phyloP scores from a whole-genome alignment of 352 stramenopile genomes.

The Plasmopara viticola region DNA sequence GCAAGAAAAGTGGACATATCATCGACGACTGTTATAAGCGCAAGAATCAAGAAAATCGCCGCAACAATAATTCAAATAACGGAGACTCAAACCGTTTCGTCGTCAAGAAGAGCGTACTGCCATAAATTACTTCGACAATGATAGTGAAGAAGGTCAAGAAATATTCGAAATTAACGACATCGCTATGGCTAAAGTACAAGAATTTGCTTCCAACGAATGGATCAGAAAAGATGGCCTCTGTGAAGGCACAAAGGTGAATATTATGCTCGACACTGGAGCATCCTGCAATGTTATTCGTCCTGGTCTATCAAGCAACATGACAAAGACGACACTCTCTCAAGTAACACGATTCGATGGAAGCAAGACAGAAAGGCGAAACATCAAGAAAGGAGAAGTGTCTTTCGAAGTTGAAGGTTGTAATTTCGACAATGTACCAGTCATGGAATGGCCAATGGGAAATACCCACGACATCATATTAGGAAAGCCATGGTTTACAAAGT shows the following conservation, averaged over 20 bases:
- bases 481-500: slow-evolving; percentile 17
- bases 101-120: not conserved
- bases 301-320: slow-evolving; percentile 1
- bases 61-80: not conserved
- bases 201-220: slow-evolving; percentile 3
- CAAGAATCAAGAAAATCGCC: too few species aligned
- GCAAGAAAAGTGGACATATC: not conserved
- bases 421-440: not conserved
- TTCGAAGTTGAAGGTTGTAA: not conserved
- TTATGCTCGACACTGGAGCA: slow-evolving; percentile 16
- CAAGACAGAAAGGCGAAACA: too few species aligned
- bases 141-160: not conserved
- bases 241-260: slow-evolving; percentile 10
- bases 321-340: slow-evolving; percentile 5
- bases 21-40: not conserved
- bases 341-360: slow-evolving; percentile 7
- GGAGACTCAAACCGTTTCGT: too few species aligned
- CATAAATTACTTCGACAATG: not conserved
- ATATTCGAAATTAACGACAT: too few species aligned
- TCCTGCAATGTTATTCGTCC: slow-evolving; percentile 12
- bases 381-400: too few species aligned
- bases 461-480: slow-evolving; percentile 15
- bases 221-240: slow-evolving; percentile 6
- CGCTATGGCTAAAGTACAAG: not conserved
- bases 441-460: not conserved